Conservation (phyloP, 2,329 filamentous ascomycete genomes). For the Fonsecaea erecta region DNA sequence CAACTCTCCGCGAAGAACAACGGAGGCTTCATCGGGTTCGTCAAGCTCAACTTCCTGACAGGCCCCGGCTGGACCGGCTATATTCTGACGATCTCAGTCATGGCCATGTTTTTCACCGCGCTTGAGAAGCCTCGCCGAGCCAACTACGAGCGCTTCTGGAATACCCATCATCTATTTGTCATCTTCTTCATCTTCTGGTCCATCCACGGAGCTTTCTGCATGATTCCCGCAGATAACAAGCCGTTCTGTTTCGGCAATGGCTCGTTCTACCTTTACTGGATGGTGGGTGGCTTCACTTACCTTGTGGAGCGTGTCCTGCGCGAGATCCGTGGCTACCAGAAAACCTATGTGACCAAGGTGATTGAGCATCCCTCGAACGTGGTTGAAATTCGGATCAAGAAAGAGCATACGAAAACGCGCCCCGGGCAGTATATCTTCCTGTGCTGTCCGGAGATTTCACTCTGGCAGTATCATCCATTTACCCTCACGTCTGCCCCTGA, state of each 20-base stretch:
- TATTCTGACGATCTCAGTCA: slow-evolving; percentile 77
- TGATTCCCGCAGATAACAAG: slow-evolving; percentile 82
- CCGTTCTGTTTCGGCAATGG: slow-evolving; percentile 77
- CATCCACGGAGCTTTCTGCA: slow-evolving; percentile 84
- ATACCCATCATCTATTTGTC: slow-evolving; percentile 85
- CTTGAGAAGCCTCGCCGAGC: slow-evolving; percentile 76
- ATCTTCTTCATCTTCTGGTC: slow-evolving; percentile 90
- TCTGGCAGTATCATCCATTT: slow-evolving; percentile 90
- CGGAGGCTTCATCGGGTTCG: slow-evolving; percentile 76
- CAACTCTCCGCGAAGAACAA: slow-evolving; percentile 75
- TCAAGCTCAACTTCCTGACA: slow-evolving; percentile 77
- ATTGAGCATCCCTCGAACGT: slow-evolving; percentile 88
- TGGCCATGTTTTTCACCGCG: slow-evolving; percentile 77
- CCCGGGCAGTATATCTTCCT: slow-evolving; percentile 85
- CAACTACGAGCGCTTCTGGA: slow-evolving; percentile 91
- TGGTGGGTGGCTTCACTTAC: slow-evolving; percentile 80
- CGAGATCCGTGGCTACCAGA: slow-evolving; percentile 78
- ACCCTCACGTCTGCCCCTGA: slow-evolving; percentile 85
- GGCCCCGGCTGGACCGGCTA: slow-evolving; percentile 87
- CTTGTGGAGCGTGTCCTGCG: slow-evolving; percentile 76
- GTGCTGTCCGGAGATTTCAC: slow-evolving; percentile 81
- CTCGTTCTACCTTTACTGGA: slow-evolving; percentile 89
- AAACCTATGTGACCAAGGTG: slow-evolving; percentile 85
- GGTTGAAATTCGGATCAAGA: slow-evolving; percentile 90
- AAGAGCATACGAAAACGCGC: slow-evolving; percentile 73